Percentiles rank a stretch among this genome's conserved stretches.
phyloP scores from a whole-genome alignment of 2,329 filamentous ascomycete species.

The Curvularia lunata region DNA sequence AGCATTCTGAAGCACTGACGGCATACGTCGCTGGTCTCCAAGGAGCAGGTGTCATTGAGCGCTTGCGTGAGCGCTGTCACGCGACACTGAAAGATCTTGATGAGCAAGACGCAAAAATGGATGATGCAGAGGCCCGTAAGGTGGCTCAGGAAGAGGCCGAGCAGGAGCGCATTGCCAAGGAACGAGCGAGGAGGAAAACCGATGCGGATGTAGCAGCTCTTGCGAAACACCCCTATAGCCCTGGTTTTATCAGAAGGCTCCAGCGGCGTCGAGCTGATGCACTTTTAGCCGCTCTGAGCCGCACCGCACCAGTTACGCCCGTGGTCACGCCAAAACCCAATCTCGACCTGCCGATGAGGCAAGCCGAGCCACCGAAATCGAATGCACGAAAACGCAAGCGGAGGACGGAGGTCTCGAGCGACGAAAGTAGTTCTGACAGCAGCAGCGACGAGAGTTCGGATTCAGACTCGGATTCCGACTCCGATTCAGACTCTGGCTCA shows the following conservation, averaged over 20 bases:
- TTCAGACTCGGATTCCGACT: conserved; percentile 14
- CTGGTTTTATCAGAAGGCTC: conserved; percentile 44
- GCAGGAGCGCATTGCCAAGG: conserved; percentile 41
- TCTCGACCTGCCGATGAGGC: conserved; percentile 26
- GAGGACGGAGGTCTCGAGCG: conserved; percentile 37
- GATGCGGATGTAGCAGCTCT: conserved; percentile 41
- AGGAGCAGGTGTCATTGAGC: conserved; percentile 70
- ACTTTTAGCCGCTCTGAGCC: conserved; percentile 39
- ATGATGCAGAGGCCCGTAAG: conserved; percentile 43
- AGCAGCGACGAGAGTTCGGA: conserved; percentile 35
- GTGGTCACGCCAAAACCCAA: conserved; percentile 17
- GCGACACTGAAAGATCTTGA: conserved; percentile 64
- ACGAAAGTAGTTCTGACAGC: conserved; percentile 45
- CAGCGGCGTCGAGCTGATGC: conserved; percentile 43
- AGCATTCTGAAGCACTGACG: conserved; percentile 72
- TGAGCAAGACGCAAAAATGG: conserved; percentile 43
- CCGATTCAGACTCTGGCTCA: conserved; percentile 10
- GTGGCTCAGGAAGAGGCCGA: conserved; percentile 48
- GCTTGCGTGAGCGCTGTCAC: conserved; percentile 70
- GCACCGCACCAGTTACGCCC: conserved; percentile 32
- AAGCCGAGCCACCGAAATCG: conserved; percentile 22
- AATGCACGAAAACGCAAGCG: conserved; percentile 38
- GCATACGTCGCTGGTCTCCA: conserved; percentile 81
- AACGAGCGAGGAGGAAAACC: conserved; percentile 39
- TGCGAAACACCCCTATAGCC: conserved; percentile 31